Evolutionary conservation across 2,329 filamentous ascomycete species (phyloP), one percentile per base, ranked within the genome.

Genomic region (Fusarium ambrosium): DNA sequence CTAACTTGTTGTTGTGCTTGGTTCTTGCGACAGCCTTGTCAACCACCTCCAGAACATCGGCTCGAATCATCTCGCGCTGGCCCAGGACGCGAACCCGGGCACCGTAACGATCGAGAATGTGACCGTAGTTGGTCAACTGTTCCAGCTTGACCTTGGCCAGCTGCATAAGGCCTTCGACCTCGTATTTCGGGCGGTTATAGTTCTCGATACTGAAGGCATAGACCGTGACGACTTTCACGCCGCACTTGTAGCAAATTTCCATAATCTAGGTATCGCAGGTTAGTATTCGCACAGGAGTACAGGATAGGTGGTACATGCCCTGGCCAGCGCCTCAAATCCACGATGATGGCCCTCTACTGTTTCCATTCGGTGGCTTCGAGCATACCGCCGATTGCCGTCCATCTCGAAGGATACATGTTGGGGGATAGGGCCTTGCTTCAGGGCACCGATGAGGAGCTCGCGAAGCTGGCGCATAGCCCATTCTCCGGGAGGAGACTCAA

Each of bases 161-260:
- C 81, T 97, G 93, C 97, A 99, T 99, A 72, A 99, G 86, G 34
- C 95, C 95, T 81, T 98, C 95, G 10, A 99, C 97, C 83, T 99
- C 97, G 84, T 97, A 97, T 84, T 97, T 95, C 24, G 95, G 96
- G 7, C 97, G 92, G 83, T 98, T 98, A 87, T 98, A 99, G 86
- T 99, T 99, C 85, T 99, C 97, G 80, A 99, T 98, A 81, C 95
- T 98, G 85, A 99, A 99, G 18, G 97, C 97, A 83, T 98, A 99
- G 73, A 99, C 95, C 5, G 97, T 98, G 43, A 99, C 96, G 10
- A 97, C 95, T 83, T 97, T 96, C 73, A 99, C 96, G 64, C 97
- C 97, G 69, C 94, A 95, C 82, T 98, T 98, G 88, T 98, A 99
- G 88, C 97, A 98, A 65, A 99, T 94, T 84, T 99, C 97, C 69